Conservation (phyloP, 306 rosid genomes). For the Cajanus cajan region DNA sequence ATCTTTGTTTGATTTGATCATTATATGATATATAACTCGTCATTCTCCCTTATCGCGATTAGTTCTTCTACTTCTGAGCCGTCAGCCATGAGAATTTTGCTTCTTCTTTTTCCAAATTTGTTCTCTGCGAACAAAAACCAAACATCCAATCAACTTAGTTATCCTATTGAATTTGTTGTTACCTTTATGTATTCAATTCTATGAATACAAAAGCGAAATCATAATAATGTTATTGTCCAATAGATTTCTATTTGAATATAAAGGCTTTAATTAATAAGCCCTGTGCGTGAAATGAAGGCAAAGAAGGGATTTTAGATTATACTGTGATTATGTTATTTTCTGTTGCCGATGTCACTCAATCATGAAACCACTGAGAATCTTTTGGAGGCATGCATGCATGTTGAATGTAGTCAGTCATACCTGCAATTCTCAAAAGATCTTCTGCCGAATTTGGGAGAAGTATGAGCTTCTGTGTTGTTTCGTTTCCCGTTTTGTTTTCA, state of each 20-base stretch:
- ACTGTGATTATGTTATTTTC: not conserved
- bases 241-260: not conserved
- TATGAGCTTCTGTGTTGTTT: conserved; percentile 52
- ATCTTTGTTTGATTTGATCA: conserved; percentile 8
- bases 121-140: conserved; percentile 55
- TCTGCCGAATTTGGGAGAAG: conserved; percentile 72
- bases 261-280: not conserved
- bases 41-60: conserved; percentile 66
- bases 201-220: not conserved
- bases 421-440: conserved; percentile 65
- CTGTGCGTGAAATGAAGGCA: conserved; percentile 1
- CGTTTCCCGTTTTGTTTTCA: conserved; percentile 47
- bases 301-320: conserved; percentile 2
- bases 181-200: conserved; percentile 6
- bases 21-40: conserved; percentile 62
- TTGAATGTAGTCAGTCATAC: conserved; percentile 37
- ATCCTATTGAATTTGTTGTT: not conserved
- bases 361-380: not conserved
- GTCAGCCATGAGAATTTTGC: conserved; percentile 67
- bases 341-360: not conserved
- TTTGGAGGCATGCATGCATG: conserved; percentile 29
- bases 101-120: conserved; percentile 64
- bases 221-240: not conserved
- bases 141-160: conserved; percentile 14
- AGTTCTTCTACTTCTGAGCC: conserved; percentile 75